Conservation (phyloP, 1,139 yeast species). For the Meyerozyma smithsonii region DNA sequence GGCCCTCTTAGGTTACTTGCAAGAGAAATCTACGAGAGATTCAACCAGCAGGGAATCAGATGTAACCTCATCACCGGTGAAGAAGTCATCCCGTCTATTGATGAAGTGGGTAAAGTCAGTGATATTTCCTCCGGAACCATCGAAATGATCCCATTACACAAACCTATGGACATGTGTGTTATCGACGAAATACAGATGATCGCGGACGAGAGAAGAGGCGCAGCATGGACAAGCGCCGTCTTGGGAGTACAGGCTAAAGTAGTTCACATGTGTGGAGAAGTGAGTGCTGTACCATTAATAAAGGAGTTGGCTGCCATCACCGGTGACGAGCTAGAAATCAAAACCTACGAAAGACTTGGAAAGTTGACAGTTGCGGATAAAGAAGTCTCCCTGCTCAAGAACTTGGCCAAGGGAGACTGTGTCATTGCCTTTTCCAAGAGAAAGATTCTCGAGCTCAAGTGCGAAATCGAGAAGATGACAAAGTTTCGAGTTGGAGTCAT, state of each 20-base stretch:
- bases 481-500: constrained; percentile 77
- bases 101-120: constrained; percentile 65
- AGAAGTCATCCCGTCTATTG: constrained; percentile 71
- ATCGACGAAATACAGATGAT: constrained; percentile 97
- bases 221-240: constrained; percentile 93
- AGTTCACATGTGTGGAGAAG: constrained; percentile 91
- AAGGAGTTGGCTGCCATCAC: constrained; percentile 55
- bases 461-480: constrained; percentile 58
- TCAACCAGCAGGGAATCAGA: constrained; percentile 56
- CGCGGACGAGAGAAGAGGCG: constrained; percentile 73
- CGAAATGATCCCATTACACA: constrained; percentile 77
- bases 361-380: constrained; percentile 52
- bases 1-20: constrained; percentile 92
- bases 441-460: constrained; percentile 60
- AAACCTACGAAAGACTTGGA: constrained; percentile 71
- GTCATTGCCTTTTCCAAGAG: constrained; percentile 81
- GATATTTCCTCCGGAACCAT: constrained; percentile 83
- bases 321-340: constrained; percentile 73
- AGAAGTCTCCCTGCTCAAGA: constrained; percentile 26
- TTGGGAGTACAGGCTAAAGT: constrained; percentile 85
- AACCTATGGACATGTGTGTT: constrained; percentile 78
- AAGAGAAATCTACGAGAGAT: constrained; percentile 82
- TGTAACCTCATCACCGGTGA: constrained; percentile 94
- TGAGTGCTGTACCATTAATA: constrained; percentile 67
- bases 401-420: constrained; percentile 73